These are phyloP conservation scores for Amylocystis lapponica DNA, from an alignment of 768 basidiomycete species.

Conservation along the genomic window DNA sequence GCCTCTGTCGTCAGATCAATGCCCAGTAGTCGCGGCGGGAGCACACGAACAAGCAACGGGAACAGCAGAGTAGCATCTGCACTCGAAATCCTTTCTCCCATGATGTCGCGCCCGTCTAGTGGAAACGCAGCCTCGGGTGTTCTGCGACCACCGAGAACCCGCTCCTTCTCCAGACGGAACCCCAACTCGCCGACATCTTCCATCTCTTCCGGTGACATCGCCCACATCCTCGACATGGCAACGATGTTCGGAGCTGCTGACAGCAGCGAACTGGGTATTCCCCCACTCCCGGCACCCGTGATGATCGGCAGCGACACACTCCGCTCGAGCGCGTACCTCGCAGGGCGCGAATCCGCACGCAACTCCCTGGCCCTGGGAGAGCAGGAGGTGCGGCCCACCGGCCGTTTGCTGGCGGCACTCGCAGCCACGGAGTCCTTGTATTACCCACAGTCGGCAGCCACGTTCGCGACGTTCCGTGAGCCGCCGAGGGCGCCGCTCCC, in stretches of 20 bases:
- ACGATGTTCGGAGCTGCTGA: constrained; percentile 26
- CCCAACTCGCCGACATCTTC: constrained; percentile 17
- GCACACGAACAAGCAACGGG: no score
- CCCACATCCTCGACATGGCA: constrained; percentile 51
- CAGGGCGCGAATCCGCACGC: constrained; percentile 3
- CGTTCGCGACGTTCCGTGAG: constrained; percentile 10
- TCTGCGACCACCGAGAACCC: constrained; percentile 11
- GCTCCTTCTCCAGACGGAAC: constrained; percentile 2
- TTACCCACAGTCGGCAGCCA: constrained; percentile 1
- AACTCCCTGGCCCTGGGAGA: not conserved
- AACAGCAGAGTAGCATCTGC: no score
- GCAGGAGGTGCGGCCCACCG: not conserved
- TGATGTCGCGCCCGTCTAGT: not conserved
- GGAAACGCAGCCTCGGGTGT: constrained; percentile 1
- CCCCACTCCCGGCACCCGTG: constrained; percentile 1
- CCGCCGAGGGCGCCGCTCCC: constrained; percentile 22
- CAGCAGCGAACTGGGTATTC: constrained; percentile 2
- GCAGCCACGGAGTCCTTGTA: not conserved
- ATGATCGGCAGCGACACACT: constrained; percentile 10
- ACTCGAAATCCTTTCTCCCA: no score
- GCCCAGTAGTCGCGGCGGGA: not conserved
- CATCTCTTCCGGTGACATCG: constrained; percentile 39
- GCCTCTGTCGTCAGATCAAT: not conserved
- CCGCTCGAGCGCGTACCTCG: constrained; percentile 15
- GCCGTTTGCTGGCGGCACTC: not conserved